Conservation (phyloP, 768 basidiomycete species). For the Austroboletus eburneus region DNA sequence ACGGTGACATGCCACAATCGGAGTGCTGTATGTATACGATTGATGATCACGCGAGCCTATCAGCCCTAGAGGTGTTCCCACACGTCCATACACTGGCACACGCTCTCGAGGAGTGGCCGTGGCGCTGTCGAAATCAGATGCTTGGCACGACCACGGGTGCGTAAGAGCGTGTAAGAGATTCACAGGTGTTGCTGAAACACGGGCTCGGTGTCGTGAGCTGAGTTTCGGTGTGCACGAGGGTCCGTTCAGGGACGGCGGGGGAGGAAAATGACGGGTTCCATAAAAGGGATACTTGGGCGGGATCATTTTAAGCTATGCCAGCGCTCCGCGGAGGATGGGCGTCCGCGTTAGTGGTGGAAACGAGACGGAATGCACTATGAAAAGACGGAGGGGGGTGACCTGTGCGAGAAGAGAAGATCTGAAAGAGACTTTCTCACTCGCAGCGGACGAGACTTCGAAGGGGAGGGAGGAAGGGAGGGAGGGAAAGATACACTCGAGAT, state of each 20-base stretch:
- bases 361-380: background rate
- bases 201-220: background rate
- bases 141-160: background rate
- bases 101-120: background rate
- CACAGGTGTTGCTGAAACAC: slow-evolving; percentile 16
- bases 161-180: background rate
- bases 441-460: slow-evolving; percentile 3
- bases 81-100: background rate
- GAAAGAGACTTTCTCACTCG: too few relatives aligned
- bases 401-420: slow-evolving; percentile 10
- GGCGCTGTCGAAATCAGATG: background rate
- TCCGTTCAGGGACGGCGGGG: slow-evolving; percentile 23
- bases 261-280: slow-evolving; percentile 10
- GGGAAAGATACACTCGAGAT: background rate
- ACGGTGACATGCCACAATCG: background rate
- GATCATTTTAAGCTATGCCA: slow-evolving; percentile 8
- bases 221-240: slow-evolving; percentile 13
- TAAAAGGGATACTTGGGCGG: slow-evolving; percentile 9
- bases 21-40: too few relatives aligned
- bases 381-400: background rate
- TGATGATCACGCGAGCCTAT: slow-evolving; percentile 7
- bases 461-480: background rate
- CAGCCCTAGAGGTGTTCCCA: too few relatives aligned
- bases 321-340: slow-evolving; percentile 19
- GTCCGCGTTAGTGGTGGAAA: background rate